phyloP scores from a whole-genome alignment of 306 rosid species.

The Sicyos baderoa region DNA sequence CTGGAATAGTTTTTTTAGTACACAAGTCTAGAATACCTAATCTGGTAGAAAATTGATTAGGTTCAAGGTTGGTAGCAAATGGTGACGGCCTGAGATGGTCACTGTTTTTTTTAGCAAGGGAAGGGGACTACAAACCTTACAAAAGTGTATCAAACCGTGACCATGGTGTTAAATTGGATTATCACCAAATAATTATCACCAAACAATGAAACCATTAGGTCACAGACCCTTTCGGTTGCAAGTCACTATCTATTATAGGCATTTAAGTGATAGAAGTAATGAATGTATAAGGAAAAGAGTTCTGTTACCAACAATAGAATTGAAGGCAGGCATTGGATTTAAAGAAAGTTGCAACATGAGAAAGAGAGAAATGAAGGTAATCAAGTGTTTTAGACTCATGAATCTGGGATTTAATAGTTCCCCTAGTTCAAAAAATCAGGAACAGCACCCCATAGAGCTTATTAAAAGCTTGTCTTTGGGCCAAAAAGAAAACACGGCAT shows the following conservation, averaged over 20 bases:
- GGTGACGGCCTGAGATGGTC: too few relatives aligned
- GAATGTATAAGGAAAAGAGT: background rate
- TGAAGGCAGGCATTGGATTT: background rate
- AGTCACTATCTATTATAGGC: background rate
- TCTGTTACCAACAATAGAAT: background rate
- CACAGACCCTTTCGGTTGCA: too few relatives aligned
- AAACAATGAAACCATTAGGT: too few relatives aligned
- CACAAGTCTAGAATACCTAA: background rate
- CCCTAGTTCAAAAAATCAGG: background rate
- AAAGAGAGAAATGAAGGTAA: background rate
- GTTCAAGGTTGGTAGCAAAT: background rate
- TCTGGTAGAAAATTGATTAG: background rate
- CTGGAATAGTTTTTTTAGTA: background rate
- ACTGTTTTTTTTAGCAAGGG: too few relatives aligned
- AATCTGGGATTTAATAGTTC: background rate
- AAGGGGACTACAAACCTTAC: too few relatives aligned
- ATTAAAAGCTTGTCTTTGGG: background rate
- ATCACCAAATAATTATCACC: too few relatives aligned
- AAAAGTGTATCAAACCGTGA: too few relatives aligned
- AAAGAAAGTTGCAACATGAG: background rate
- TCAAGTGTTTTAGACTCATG: background rate
- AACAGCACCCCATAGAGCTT: slow-evolving; percentile 9
- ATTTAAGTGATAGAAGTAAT: background rate
- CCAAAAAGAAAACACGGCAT: background rate
- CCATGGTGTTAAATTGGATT: too few relatives aligned